Base-by-base conservation (phyloP, 371 early-diverging fungal genomes). In the Mortierella polycephala region DNA sequence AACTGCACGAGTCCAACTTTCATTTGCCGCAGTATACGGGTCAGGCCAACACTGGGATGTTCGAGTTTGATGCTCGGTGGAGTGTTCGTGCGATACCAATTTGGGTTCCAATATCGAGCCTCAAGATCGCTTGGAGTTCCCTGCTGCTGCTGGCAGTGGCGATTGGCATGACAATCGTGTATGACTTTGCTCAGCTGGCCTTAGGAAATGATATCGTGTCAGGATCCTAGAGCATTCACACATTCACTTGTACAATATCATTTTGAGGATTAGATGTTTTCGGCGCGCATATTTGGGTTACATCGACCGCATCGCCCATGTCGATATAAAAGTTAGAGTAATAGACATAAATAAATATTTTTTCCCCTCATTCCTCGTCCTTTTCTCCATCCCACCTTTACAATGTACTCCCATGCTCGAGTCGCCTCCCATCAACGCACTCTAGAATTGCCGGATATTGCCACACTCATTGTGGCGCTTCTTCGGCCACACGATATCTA, bases 71-170 rank as follows among this genome's bases (percentile, higher is more conserved):
- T 40, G 41, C 67, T 0, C 21, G 23, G 56, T 74, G 74, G 74
- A 60, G 64, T 16, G 46, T 77, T 21, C 72, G 67, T 16, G 79
- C 79, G 7, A 69, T 77, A 23, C 79, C 79, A 23, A 20, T n/a
- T 6, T 72, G 79, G 79, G 49, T 77, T 23, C 79, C 79, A 14
- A 1, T 65, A 0, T 77, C 79, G 50, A 64, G 73, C 11, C 37
- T 69, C 18, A 61, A 60, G 55, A 41, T 72, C 23, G 79, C 79
- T 16, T 77, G 79, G 79, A 57, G 54, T 1, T 64, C 79, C 9
- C 44, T 77, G 54, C 42, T 37, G 10, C 16, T 77, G 23, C 42
- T 77, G 67, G 61, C 45, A 7, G 11, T 71, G 13, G 66, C 66
- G 20, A 77, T 77, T 44, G 49, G 59, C 5, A 55, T 66, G 7